Conservation (phyloP, 2,329 filamentous ascomycete genomes). For the Trichophyton mentagrophytes region DNA sequence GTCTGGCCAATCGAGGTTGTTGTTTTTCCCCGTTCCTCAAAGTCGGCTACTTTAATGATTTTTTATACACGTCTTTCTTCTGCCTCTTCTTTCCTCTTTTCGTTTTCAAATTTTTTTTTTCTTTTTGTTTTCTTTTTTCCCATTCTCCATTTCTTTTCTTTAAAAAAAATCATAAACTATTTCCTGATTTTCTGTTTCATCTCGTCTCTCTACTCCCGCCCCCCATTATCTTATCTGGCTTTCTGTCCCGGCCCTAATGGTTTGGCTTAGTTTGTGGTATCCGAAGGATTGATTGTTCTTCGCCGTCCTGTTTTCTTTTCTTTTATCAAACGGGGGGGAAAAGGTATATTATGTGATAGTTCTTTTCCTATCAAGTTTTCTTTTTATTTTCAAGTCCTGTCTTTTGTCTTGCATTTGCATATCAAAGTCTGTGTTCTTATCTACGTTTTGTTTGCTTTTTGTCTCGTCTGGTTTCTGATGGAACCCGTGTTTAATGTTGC, state of each 20-base stretch:
- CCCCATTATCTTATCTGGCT: not conserved
- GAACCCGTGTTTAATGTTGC: not conserved
- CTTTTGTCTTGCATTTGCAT: conserved; percentile 5
- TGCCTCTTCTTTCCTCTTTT: conserved; percentile 8
- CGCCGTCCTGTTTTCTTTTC: conserved; percentile 9
- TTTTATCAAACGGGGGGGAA: conserved; percentile 1
- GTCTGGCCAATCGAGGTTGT: not conserved
- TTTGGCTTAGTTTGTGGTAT: not conserved
- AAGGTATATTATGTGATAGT: conserved; percentile 11
- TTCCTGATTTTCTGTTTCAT: not conserved
- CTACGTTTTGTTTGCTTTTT: conserved; percentile 5
- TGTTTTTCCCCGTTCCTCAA: not conserved
- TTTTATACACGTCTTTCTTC: conserved; percentile 2
- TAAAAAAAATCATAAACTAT: not conserved
- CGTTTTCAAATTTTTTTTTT: conserved; percentile 5
- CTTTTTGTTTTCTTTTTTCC: not conserved
- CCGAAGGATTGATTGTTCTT: conserved; percentile 6
- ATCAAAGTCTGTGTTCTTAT: conserved; percentile 1
- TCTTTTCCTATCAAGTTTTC: conserved; percentile 5
- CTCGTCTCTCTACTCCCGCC: not conserved
- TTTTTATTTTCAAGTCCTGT: conserved; percentile 6
- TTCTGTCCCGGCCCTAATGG: not conserved
- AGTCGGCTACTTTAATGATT: not conserved
- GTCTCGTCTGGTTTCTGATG: not conserved
- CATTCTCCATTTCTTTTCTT: not conserved